A percentile compares a stretch with the other conserved stretches of the same genome.
These are phyloP conservation scores for Mucor mucedo DNA, from an alignment of 371 early-diverging fungal genomes.

Conservation along the genomic window DNA sequence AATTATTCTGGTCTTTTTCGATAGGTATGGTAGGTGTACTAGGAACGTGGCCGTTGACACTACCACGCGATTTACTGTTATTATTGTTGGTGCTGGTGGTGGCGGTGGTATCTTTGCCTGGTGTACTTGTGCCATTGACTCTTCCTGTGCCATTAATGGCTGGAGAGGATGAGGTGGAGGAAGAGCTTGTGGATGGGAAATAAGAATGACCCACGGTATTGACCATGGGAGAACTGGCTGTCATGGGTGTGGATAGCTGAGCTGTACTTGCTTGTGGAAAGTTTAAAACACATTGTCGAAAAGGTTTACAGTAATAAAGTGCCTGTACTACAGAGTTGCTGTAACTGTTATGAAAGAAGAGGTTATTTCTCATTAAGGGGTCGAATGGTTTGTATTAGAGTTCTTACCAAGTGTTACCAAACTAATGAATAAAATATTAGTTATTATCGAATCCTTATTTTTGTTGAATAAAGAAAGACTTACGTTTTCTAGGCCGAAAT, in stretches of 20 bases:
- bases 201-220: slow-evolving; percentile 17
- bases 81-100: no score
- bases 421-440: slow-evolving; percentile 50
- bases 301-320: slow-evolving; percentile 93
- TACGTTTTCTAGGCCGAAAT: slow-evolving; percentile 93
- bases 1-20: slow-evolving; percentile 49
- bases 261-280: slow-evolving; percentile 54
- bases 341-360: slow-evolving; percentile 62
- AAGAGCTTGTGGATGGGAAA: slow-evolving; percentile 39
- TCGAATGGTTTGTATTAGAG: background rate
- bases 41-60: slow-evolving; percentile 6
- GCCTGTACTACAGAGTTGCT: slow-evolving; percentile 96
- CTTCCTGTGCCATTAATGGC: slow-evolving; percentile 25
- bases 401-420: slow-evolving; percentile 89
- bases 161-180: slow-evolving; percentile 37
- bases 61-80: slow-evolving; percentile 11
- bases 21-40: slow-evolving; percentile 13
- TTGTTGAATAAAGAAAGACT: slow-evolving; percentile 23
- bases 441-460: no score
- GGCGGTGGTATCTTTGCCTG: background rate
- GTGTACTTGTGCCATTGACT: slow-evolving; percentile 14
- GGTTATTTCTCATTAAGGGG: background rate
- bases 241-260: slow-evolving; percentile 7
- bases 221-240: slow-evolving; percentile 11
- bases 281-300: slow-evolving; percentile 89